Conservation (phyloP, 148 eudicot species). For the Spergularia marina region DNA sequence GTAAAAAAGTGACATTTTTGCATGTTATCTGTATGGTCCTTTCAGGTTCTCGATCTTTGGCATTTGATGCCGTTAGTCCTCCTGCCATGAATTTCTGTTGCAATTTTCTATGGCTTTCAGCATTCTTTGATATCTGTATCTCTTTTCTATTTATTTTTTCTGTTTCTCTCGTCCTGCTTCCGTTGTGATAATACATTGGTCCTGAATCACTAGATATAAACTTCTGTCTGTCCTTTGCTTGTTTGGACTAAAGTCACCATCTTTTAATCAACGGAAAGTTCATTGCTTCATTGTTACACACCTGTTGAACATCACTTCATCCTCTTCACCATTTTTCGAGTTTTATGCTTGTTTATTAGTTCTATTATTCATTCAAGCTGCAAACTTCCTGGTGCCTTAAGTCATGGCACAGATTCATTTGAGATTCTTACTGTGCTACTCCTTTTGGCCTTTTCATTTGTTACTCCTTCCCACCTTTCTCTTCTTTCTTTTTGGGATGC, state of each 20-base stretch:
- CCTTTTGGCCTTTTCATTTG: conserved; percentile 68
- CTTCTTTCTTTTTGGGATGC: conserved; percentile 63
- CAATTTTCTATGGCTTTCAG: conserved; percentile 16
- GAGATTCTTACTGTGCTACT: conserved; percentile 63
- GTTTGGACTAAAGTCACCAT: conserved; percentile 32
- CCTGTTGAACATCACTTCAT: conserved; percentile 49
- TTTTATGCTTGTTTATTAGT: conserved; percentile 50
- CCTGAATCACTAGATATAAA: conserved; percentile 37
- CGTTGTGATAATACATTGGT: conserved; percentile 38
- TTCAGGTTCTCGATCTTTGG: conserved; percentile 22
- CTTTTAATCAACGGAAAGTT: conserved; percentile 34
- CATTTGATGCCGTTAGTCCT: conserved; percentile 19
- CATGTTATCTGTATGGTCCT: conserved; percentile 28
- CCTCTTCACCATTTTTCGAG: conserved; percentile 51
- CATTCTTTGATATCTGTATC: conserved; percentile 30
- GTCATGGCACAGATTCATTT: conserved; percentile 72
- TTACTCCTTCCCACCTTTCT: conserved; percentile 47
- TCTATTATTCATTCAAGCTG: conserved; percentile 46
- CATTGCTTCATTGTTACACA: conserved; percentile 56
- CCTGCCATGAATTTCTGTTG: conserved; percentile 23
- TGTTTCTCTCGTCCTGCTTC: conserved; percentile 28
- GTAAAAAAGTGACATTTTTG: conserved; percentile 15
- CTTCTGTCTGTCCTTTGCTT: conserved; percentile 33
- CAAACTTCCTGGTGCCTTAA: conserved; percentile 58
- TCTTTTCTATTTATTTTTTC: conserved; percentile 31